Evolutionary conservation across 2,329 filamentous ascomycete species (phyloP).

Genomic region (Scedosporium apiospermum): DNA sequence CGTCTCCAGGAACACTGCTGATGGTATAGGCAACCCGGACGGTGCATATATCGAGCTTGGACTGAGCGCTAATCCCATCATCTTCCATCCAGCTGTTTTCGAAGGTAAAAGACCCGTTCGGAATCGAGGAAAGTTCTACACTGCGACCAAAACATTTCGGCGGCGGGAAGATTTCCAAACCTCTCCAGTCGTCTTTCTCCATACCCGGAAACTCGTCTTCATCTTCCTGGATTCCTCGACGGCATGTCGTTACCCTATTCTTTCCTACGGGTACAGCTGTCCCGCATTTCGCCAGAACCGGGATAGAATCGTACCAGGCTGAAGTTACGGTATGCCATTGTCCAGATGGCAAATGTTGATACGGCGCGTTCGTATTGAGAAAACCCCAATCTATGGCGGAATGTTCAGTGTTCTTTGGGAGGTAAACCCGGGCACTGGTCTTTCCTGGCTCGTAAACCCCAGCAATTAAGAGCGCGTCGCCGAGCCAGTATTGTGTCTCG

Average conservation of each 20-base stretch:
- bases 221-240: background rate
- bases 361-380: background rate
- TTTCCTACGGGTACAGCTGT: background rate
- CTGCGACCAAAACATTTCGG: background rate
- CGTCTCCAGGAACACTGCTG: background rate
- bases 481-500: conserved; percentile 66
- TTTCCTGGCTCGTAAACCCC: conserved; percentile 56
- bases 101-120: background rate
- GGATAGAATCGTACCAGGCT: background rate
- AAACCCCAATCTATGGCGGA: background rate
- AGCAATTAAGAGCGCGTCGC: conserved; percentile 54
- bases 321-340: background rate
- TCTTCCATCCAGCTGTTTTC: background rate
- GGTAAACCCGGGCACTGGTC: conserved; percentile 47
- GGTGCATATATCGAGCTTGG: background rate
- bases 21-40: background rate
- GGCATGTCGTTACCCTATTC: background rate
- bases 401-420: conserved; percentile 31
- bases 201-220: background rate
- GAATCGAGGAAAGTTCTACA: too few species aligned
- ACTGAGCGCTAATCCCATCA: background rate
- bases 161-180: background rate
- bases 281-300: background rate
- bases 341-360: background rate
- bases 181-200: background rate